Conservation (phyloP, 2,329 filamentous ascomycete species). For the Sphaceloma murrayae region DNA sequence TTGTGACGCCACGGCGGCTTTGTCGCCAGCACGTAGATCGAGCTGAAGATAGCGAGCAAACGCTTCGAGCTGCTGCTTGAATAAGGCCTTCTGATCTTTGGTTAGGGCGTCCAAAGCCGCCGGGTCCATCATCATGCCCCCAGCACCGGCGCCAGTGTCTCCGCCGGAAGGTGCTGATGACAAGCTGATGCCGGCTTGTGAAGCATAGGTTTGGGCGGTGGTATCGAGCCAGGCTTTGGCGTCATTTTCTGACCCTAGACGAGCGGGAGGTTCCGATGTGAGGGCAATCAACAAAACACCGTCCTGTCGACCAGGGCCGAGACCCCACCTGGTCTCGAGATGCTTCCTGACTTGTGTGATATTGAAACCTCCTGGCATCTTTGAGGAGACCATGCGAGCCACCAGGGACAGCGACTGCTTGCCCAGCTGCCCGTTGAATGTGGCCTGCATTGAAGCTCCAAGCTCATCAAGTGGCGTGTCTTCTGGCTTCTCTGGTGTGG, state of each 20-base stretch:
- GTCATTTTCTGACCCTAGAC: constrained; percentile 80
- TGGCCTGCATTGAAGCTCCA: constrained; percentile 88
- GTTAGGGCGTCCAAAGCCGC: constrained; percentile 93
- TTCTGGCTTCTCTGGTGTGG: constrained; percentile 95
- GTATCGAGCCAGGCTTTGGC: constrained; percentile 89
- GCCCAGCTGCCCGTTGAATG: constrained; percentile 96
- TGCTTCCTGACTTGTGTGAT: constrained; percentile 95
- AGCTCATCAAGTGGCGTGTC: constrained; percentile 94
- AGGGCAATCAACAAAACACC: constrained; percentile 79
- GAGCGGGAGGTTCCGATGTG: constrained; percentile 83
- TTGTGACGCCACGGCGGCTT: constrained; percentile 75
- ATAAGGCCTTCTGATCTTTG: constrained; percentile 88
- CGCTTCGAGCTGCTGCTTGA: constrained; percentile 96
- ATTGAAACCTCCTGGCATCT: constrained; percentile 99
- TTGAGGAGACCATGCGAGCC: constrained; percentile 90
- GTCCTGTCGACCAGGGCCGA: constrained; percentile 79
- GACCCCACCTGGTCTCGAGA: constrained; percentile 84
- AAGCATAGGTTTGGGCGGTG: constrained; percentile 80
- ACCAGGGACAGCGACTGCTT: constrained; percentile 92
- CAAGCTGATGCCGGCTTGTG: constrained; percentile 71
- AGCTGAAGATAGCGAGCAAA: constrained; percentile 94
- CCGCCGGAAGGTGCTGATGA: constrained; percentile 62
- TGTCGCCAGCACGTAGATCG: constrained; percentile 92
- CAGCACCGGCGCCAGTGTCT: constrained; percentile 60
- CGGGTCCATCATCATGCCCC: constrained; percentile 99